Conservation (phyloP, 495 filamentous ascomycete genomes). For the Aspergillus bridgeri region DNA sequence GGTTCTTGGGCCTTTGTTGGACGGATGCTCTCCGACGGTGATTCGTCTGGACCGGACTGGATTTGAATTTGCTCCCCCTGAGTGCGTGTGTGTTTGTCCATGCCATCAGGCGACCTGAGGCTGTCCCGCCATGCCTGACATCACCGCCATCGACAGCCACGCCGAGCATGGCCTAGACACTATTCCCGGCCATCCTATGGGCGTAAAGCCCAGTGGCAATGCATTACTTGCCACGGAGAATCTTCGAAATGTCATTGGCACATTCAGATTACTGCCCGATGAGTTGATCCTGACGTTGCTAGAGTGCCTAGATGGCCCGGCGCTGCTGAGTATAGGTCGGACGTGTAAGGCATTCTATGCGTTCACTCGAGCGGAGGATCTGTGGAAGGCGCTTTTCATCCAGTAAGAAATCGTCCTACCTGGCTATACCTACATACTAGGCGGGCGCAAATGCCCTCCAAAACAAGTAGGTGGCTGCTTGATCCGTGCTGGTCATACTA, state of each 20-base stretch:
- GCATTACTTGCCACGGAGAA: constrained; percentile 63
- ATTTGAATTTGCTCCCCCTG: too few relatives aligned
- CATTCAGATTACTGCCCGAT: constrained; percentile 67
- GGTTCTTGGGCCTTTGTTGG: too few relatives aligned
- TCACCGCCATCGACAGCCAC: constrained; percentile 13
- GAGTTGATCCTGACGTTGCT: constrained; percentile 75
- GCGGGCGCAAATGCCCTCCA: too few relatives aligned
- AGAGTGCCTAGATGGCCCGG: constrained; percentile 64
- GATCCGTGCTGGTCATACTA: background rate
- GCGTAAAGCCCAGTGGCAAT: constrained; percentile 87
- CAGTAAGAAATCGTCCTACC: constrained; percentile 57
- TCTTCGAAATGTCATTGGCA: constrained; percentile 61
- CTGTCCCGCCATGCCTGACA: constrained; percentile 14
- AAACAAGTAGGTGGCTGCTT: background rate
- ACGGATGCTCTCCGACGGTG: background rate
- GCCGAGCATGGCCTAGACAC: constrained; percentile 23
- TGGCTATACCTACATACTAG: background rate
- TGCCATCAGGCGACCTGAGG: constrained; percentile 2
- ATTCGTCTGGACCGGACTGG: too few relatives aligned
- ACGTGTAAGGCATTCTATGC: constrained; percentile 90
- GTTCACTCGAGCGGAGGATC: constrained; percentile 77
- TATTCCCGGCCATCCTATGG: constrained; percentile 78
- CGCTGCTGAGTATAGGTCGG: constrained; percentile 64
- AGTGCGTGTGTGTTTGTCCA: background rate
- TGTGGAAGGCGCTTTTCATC: constrained; percentile 86